Evolutionary conservation across 257 asterid species (phyloP).

Genomic region (Asclepias syriaca): DNA sequence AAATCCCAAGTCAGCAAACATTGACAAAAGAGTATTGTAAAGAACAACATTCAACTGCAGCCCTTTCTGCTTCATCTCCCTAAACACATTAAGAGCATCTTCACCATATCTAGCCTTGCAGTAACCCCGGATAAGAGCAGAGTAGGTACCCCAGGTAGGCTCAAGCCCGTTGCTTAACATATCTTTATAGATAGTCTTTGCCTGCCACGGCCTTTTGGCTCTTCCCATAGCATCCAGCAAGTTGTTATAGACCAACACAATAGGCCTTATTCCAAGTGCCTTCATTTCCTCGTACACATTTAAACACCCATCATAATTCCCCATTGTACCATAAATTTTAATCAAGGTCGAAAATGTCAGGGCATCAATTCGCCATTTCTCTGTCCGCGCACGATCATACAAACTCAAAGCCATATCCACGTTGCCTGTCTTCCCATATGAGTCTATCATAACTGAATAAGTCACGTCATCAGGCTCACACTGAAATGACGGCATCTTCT

Average conservation of each 20-base stretch:
- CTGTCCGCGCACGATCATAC: conserved; percentile 79
- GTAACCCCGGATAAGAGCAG: conserved; percentile 69
- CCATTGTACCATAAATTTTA: conserved; percentile 54
- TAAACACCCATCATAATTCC: conserved; percentile 89
- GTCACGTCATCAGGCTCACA: conserved; percentile 71
- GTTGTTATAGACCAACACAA: conserved; percentile 54
- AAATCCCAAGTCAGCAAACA: conserved; percentile 78
- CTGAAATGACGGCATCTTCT: conserved; percentile 64
- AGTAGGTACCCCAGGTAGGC: conserved; percentile 76
- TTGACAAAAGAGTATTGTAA: conserved; percentile 69
- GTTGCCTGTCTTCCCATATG: conserved; percentile 74
- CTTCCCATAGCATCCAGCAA: conserved; percentile 94
- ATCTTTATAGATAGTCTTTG: conserved; percentile 58
- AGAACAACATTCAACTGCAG: conserved; percentile 54
- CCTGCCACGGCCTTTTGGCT: conserved; percentile 97
- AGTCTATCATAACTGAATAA: conserved; percentile 75
- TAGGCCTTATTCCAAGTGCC: conserved; percentile 61
- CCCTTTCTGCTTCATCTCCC: conserved; percentile 83
- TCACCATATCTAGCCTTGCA: conserved; percentile 68
- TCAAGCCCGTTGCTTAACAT: conserved; percentile 53
- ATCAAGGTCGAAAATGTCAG: conserved; percentile 64
- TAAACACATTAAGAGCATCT: conserved; percentile 65
- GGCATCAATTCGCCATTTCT: conserved; percentile 82
- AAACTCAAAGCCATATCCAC: conserved; percentile 63
- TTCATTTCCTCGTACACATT: conserved; percentile 93